These are phyloP conservation scores for Comarum palustre DNA, from an alignment of 306 rosid species.

Conservation along the genomic window DNA sequence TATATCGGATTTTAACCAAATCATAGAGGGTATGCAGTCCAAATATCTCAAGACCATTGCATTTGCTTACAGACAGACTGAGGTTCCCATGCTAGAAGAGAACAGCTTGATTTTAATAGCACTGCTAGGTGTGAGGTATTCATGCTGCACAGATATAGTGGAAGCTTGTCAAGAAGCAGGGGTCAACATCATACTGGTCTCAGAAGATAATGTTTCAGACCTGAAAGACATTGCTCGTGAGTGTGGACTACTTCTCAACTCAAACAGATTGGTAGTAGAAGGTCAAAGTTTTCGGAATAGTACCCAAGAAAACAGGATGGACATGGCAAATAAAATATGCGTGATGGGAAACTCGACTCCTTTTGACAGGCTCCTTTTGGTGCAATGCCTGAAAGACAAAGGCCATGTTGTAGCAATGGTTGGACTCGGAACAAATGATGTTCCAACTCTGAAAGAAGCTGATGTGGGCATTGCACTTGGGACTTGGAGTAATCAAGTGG, in stretches of 20 bases:
- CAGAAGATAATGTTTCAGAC: conserved; percentile 4
- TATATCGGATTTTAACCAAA: not conserved
- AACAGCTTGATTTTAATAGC: conserved; percentile 11
- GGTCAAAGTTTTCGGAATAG: conserved; percentile 5
- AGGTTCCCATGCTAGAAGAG: not conserved
- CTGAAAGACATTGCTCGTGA: not conserved
- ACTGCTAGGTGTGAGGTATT: conserved; percentile 12
- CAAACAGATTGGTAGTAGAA: not conserved
- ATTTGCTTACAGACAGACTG: conserved; percentile 14
- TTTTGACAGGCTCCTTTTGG: conserved; percentile 18
- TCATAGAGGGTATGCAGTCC: not conserved
- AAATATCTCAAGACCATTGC: conserved; percentile 8
- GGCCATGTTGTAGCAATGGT: conserved; percentile 8
- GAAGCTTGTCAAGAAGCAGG: not conserved
- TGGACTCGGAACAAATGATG: conserved; percentile 9
- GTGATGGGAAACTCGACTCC: conserved; percentile 16
- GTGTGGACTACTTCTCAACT: not conserved
- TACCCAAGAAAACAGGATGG: conserved; percentile 14
- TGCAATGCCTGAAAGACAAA: conserved; percentile 22
- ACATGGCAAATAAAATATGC: conserved; percentile 8
- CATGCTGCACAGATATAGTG: conserved; percentile 1
- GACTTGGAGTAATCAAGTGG: conserved; percentile 10
- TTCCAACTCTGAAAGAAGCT: conserved; percentile 25
- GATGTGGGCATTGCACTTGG: conserved; percentile 18
- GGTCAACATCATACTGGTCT: conserved; percentile 16